Evolutionary conservation across 768 basidiomycete genomes (phyloP), one percentile per base, ranked within the genome.

Genomic region (Austroboletus eburneus): DNA sequence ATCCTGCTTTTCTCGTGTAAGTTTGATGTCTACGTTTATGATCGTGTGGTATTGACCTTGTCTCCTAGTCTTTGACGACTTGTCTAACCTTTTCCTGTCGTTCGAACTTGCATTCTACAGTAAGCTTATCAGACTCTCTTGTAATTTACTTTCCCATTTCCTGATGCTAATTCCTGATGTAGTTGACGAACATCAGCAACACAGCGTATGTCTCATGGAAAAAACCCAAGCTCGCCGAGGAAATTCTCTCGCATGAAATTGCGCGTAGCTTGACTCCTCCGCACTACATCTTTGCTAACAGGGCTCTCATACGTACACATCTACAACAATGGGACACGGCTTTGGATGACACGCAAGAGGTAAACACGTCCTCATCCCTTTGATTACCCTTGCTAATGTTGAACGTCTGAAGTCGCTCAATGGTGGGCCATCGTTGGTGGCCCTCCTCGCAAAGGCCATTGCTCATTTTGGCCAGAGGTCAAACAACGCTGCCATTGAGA

Each of bases 151-250:
- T n/a, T 39, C 4, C n/a, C 12, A 44, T 38, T 1, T 4, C 2
- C 3, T 4, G 48, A 42, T 12, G 9, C 25, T 13, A 3, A n/a
- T n/a, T n/a, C n/a, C n/a, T 16, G 9, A 22, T 22, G 12, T 10
- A 59, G 57, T 34, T 59, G 7, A 60, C 47, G 0, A 30, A 52
- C 16, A 18, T 60, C 14, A 43, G 43, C 12, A 57, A 42, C 27
- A 16, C 21, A 1, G 45, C 46, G 3, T 57, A 54, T 35, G 9
- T 45, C 13, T 33, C 37, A 1, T 59, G 51, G 57, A 54, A n/a
- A 21, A 36, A 29, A 2, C 42, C 12, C 1, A 45, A 49, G 1
- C 29, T 60, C 4, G 45, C 55, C 9, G 57, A 60, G 13, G 22
- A 42, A 9, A 37, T 49, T 22, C 12, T 58, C 17, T 60, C 57